Base-by-base conservation (phyloP, 2,329 filamentous ascomycete species). In the Exophiala alcalophila region DNA sequence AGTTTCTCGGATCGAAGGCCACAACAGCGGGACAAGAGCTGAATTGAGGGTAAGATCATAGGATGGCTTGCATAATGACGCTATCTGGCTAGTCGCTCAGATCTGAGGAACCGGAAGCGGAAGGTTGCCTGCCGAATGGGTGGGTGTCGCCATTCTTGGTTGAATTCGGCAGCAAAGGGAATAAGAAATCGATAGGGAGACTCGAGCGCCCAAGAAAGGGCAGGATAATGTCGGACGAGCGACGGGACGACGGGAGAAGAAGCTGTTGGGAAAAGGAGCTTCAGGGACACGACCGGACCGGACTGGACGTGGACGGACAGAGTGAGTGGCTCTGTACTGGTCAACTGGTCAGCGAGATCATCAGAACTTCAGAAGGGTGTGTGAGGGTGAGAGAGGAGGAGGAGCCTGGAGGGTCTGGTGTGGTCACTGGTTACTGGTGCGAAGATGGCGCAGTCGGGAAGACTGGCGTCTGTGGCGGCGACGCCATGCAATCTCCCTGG, bases 401-500 rank as follows among this genome's bases (percentile, higher is more conserved):
- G n/a, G n/a, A 11, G 29, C 8, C 16, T 20, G 16, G 5, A 32
- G 16, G n/a, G n/a, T n/a, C n/a, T n/a, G n/a, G n/a, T n/a, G n/a
- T n/a, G n/a, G n/a, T n/a, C n/a, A n/a, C n/a, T n/a, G n/a, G n/a
- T n/a, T n/a, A n/a, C n/a, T n/a, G n/a, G n/a, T n/a, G n/a, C n/a
- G n/a, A n/a, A n/a, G n/a, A n/a, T n/a, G n/a, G n/a, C n/a, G n/a
- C n/a, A n/a, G n/a, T n/a, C n/a, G n/a, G n/a, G n/a, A n/a, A 10
- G 11, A 11, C 20, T 23, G 33, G 34, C 33, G 33, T 40, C 27
- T 21, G 40, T 39, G 36, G 43, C 40, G 38, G 44, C 43, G 23
- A 42, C 45, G 40, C 40, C 48, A 50, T 47, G 43, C 36, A 50
- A 50, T 50, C 37, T 50, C 48, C 37, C 39, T 15, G n/a, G n/a